Base-by-base conservation (phyloP, 345 rosid genomes). In the Arabis alpina region DNA sequence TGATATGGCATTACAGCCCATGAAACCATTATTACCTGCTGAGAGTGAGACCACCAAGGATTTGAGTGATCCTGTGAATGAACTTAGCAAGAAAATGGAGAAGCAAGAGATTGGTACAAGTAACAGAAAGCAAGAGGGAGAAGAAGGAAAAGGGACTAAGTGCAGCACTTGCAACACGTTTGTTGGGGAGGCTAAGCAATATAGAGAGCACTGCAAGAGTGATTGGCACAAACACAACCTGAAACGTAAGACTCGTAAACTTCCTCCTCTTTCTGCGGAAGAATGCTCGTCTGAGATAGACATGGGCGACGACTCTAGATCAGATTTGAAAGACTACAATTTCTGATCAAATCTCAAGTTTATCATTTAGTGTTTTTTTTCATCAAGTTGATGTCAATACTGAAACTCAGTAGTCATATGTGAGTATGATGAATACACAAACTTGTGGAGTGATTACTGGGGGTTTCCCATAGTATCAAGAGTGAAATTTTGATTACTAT, bases 151-250 rank as follows among this genome's bases (percentile, higher is more conserved):
- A 80, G 90, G 80, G 69, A 86, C 80, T 53, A 87, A 79, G 81
- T 94, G 99, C 80, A 85, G 87, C 79, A 94, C 92, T 15, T 94
- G 97, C 83, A 80, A 89, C 77, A 84, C 93, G 2, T 63, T 79
- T 24, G 82, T 89, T 27, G 98, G 95, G 25, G 93, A 89, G 48
- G 76, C 96, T 65, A 89, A 88, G 79, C 83, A 83, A 76, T 91
- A 88, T 32, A 88, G 99, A 74, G 92, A 88, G 36, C 99, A 94
- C 68, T 94, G 84, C 59, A 91, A 89, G 89, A 94, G 89, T 25
- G 96, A 89, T 4, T 94, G 98, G 99, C 99, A 91, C 83, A 94
- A 87, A 80, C 98, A 94, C 68, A 94, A 94, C 74, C 71, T 94
- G 66, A 91, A 79, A 80, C 93, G 96, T 43, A 94, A 94, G 83